These are phyloP conservation scores for Scytalidium lignicola DNA, from an alignment of 2,329 filamentous ascomycete genomes.

Conservation along the genomic window DNA sequence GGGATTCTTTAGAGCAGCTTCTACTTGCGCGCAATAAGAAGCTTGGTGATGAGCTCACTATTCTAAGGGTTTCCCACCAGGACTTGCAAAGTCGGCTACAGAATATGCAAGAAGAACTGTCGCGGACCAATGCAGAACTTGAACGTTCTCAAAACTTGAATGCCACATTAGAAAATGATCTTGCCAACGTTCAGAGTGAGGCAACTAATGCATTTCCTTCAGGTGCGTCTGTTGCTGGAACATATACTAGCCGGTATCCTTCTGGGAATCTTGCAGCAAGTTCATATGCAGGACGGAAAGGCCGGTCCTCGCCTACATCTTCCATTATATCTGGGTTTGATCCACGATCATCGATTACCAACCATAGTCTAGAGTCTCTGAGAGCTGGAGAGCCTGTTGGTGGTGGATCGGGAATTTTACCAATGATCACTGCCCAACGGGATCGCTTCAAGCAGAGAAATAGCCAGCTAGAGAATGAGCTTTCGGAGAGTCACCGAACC, in stretches of 20 bases:
- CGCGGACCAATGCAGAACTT: slow-evolving; percentile 76
- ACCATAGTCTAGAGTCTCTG: slow-evolving; percentile 49
- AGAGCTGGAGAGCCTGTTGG: slow-evolving; percentile 60
- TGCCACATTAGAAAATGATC: slow-evolving; percentile 84
- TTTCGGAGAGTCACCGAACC: slow-evolving; percentile 76
- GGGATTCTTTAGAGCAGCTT: slow-evolving; percentile 85
- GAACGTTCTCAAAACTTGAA: slow-evolving; percentile 81
- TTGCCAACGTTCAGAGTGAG: slow-evolving; percentile 82
- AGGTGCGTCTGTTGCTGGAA: slow-evolving; percentile 88
- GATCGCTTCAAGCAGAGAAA: slow-evolving; percentile 98
- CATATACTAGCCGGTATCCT: slow-evolving; percentile 76
- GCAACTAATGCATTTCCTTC: slow-evolving; percentile 79
- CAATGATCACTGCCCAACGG: slow-evolving; percentile 96
- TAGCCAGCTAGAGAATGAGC: slow-evolving; percentile 79
- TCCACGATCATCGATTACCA: slow-evolving; percentile 48
- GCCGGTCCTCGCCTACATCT: slow-evolving; percentile 82
- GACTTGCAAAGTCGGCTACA: slow-evolving; percentile 80
- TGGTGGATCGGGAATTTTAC: slow-evolving; percentile 80
- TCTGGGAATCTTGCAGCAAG: slow-evolving; percentile 43
- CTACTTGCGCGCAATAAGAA: slow-evolving; percentile 94
- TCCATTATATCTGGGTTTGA: slow-evolving; percentile 98
- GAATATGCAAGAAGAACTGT: slow-evolving; percentile 76
- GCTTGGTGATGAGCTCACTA: slow-evolving; percentile 85
- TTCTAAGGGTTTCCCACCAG: slow-evolving; percentile 88
- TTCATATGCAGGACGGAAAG: slow-evolving; percentile 51